These are phyloP conservation scores for Colletotrichum shisoi DNA, from an alignment of 2,329 filamentous ascomycete species.

Conservation along the genomic window DNA sequence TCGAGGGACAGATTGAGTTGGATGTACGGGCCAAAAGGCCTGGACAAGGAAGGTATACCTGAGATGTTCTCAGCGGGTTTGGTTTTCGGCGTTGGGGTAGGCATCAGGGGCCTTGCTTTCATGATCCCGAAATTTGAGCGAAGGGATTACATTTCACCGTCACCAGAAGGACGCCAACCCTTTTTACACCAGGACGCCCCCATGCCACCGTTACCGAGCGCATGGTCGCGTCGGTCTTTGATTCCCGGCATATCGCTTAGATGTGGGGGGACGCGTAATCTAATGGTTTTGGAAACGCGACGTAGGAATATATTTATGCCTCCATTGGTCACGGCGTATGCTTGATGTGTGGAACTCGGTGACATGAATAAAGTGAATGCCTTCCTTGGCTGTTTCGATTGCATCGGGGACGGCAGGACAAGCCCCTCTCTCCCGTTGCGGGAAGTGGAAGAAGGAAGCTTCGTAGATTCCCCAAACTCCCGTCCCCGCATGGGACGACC, in stretches of 20 bases:
- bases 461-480: constrained; percentile 24
- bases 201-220: constrained; percentile 27
- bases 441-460: background rate
- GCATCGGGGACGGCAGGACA: too few species aligned
- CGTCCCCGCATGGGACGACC: constrained; percentile 30
- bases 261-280: constrained; percentile 20
- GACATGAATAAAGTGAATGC: background rate
- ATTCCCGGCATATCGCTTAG: constrained; percentile 32
- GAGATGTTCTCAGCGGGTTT: constrained; percentile 34
- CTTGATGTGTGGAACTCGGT: too few species aligned
- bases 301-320: constrained; percentile 36
- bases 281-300: constrained; percentile 33
- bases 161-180: constrained; percentile 28
- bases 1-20: constrained; percentile 30
- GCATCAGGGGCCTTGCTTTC: constrained; percentile 33
- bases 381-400: background rate
- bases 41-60: constrained; percentile 29
- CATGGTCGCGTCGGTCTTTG: constrained; percentile 29
- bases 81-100: constrained; percentile 36
- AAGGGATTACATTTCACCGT: constrained; percentile 32
- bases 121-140: constrained; percentile 30
- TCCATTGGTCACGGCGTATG: background rate
- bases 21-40: constrained; percentile 31
- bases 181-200: constrained; percentile 28
- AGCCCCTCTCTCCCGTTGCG: constrained; percentile 12